Evolutionary conservation across 352 stramenopile genomes (phyloP), one percentile per base, ranked within the genome.

Genomic region (Achlya hypogyna): DNA sequence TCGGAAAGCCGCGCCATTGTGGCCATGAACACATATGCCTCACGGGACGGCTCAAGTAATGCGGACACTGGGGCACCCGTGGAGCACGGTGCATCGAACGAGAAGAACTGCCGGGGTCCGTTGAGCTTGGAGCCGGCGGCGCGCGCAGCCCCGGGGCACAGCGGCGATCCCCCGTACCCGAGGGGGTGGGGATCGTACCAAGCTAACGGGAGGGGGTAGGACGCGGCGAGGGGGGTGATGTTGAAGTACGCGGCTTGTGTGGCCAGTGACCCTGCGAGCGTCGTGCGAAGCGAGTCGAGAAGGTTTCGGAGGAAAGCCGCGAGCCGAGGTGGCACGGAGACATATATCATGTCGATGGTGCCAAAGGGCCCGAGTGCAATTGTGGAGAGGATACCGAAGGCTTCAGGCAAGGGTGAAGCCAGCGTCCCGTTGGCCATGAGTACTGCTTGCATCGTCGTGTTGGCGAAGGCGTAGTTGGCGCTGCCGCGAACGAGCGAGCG

Each of bases 321-420:
- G 38, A 45, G 38, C 38, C 12, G 12, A 18, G 2, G 2, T 3
- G 62, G 45, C 4, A 34, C 12, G 10, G 22, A 10, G 6, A 69
- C 23, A 25, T 51, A 62, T 10, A 12, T 27, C 62, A 69, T 69
- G 34, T 69, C 62, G 8, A 69, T 49, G 8, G 38, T 40, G 18
- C 62, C 62, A 45, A 69, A 63, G 5, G 62, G 23, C 0, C 62
- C 62, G 4, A 69, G 20, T 9, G 38, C 38, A 14, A 25, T 25
- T 42, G 20, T 31, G 8, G 20, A 12, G 5, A 69, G 49, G 5
- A 29, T 27, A 9, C 5, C 28, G 28, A 62, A 45, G 14, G 20
- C 51, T 6, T 22, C 18, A 27, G 34, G 53, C 14, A 63, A 45
- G 14, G 62, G 62, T 6, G 31, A 18, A 22, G 25, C 23, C 3